Conservation (phyloP, 306 rosid genomes). For the Lathyrus oleraceus region DNA sequence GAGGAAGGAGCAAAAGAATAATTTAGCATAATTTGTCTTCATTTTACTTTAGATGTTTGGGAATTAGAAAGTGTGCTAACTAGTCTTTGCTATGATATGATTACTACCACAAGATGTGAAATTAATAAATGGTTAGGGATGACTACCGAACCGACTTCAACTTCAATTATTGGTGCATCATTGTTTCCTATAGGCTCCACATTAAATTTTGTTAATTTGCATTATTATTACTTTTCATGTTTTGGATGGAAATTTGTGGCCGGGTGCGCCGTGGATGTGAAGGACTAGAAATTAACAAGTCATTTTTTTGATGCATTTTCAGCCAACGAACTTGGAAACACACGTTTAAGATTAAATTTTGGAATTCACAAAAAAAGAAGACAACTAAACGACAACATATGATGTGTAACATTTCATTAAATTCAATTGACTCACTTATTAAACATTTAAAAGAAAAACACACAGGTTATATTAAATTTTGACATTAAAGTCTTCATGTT, state of each 20-base stretch:
- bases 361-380: neutral
- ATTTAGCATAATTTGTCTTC: neutral
- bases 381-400: neutral
- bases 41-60: constrained; percentile 4
- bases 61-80: constrained; percentile 35
- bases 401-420: neutral
- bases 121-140: constrained; percentile 38
- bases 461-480: neutral
- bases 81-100: constrained; percentile 49
- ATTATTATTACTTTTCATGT: neutral
- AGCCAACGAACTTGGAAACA: constrained; percentile 1
- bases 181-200: constrained; percentile 37
- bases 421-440: neutral
- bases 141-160: constrained; percentile 7
- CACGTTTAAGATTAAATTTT: neutral
- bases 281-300: constrained; percentile 22
- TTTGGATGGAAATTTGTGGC: constrained; percentile 22
- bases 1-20: too few species aligned
- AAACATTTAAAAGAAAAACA: neutral
- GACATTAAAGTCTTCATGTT: neutral
- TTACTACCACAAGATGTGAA: constrained; percentile 52
- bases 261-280: constrained; percentile 17
- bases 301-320: constrained; percentile 28
- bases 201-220: neutral
- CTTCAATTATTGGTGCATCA: constrained; percentile 55